Evolutionary conservation across 1,139 yeast species (phyloP).

Genomic region (Kodamaea sp.): DNA sequence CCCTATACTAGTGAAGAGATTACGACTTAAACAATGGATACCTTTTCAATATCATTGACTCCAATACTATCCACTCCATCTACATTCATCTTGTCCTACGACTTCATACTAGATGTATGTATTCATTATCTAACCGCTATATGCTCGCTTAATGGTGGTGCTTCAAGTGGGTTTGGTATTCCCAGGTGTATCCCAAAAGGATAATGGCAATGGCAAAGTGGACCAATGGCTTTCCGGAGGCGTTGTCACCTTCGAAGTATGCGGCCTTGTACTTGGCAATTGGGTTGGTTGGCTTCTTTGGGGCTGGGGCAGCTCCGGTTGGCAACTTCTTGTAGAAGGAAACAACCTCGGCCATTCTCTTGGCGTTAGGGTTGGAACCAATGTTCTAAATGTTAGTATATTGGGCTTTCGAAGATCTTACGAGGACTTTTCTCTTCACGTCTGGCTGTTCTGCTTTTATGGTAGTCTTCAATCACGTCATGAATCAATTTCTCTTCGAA

Average conservation of each 20-base stretch:
- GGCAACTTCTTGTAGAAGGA: conserved; percentile 95
- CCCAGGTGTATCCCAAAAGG: conserved; percentile 84
- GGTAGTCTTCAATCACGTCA: too few species aligned
- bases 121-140: not conserved
- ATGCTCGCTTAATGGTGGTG: conserved; percentile 31
- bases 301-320: conserved; percentile 83
- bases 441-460: too few species aligned
- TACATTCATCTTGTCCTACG: too few species aligned
- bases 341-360: conserved; percentile 94
- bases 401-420: too few species aligned
- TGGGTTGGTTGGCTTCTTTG: conserved; percentile 68
- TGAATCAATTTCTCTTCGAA: too few species aligned
- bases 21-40: too few species aligned
- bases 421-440: too few species aligned
- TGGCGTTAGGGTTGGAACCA: conserved; percentile 94
- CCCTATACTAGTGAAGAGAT: too few species aligned
- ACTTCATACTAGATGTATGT: too few species aligned
- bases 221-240: conserved; percentile 77
- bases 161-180: conserved; percentile 84
- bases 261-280: conserved; percentile 77
- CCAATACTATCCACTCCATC: too few species aligned
- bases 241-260: conserved; percentile 76
- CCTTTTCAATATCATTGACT: too few species aligned
- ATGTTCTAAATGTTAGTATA: conserved; percentile 67
- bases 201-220: conserved; percentile 75